Percentiles rank a stretch among this genome's conserved stretches.
Evolutionary conservation across 2,329 filamentous ascomycete species (phyloP).

Genomic region (Saccharata proteae): DNA sequence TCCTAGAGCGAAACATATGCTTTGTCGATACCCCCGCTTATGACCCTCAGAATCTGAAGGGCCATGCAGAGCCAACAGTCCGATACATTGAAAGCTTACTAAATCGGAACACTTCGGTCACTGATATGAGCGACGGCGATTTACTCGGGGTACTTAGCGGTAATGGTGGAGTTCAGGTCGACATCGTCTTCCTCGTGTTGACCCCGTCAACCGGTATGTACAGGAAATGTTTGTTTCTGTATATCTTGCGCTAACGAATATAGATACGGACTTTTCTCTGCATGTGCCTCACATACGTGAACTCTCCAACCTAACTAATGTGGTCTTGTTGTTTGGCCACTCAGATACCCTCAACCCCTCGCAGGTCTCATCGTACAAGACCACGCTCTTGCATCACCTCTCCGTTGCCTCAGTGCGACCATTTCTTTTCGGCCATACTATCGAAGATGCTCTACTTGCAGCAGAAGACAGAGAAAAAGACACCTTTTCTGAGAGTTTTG

Average conservation of each 20-base stretch:
- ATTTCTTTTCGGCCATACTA: constrained; percentile 50
- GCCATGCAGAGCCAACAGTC: constrained; percentile 29
- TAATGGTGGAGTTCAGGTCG: constrained; percentile 71
- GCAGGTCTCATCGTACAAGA: constrained; percentile 48
- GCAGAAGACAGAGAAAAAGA: too few relatives aligned
- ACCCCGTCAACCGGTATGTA: constrained; percentile 47
- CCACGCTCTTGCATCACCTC: constrained; percentile 41
- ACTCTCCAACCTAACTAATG: constrained; percentile 63
- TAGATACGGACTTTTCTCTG: constrained; percentile 29
- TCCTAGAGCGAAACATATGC: constrained; percentile 84
- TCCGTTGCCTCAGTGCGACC: constrained; percentile 45
- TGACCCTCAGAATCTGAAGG: constrained; percentile 24
- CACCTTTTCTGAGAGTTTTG: constrained; percentile 13
- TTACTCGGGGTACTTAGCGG: constrained; percentile 67
- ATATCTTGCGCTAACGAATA: neutral
- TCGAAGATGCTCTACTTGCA: constrained; percentile 23
- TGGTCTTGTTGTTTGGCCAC: constrained; percentile 71
- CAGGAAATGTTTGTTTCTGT: constrained; percentile 28
- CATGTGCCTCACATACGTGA: constrained; percentile 63
- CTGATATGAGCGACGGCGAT: constrained; percentile 57
- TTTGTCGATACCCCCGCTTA: constrained; percentile 78
- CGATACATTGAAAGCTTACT: constrained; percentile 64
- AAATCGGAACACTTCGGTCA: constrained; percentile 48
- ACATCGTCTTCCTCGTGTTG: constrained; percentile 75
- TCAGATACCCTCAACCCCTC: constrained; percentile 55